These are phyloP conservation scores for Wallacemonas sp. DNA, from an alignment of 208 protist species.

Conservation along the genomic window DNA sequence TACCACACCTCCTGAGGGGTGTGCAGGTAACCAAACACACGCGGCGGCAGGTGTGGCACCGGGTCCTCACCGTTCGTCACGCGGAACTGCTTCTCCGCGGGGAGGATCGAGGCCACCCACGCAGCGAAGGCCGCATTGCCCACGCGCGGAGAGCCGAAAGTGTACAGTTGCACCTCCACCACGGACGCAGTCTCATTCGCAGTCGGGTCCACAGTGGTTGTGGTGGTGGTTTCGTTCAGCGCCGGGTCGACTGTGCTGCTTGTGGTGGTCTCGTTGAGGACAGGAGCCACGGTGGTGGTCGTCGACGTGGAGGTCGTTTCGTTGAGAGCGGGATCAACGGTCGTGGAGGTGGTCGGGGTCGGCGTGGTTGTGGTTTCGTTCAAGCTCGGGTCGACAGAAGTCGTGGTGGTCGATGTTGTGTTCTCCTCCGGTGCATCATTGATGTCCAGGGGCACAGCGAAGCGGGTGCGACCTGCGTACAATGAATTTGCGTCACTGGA, in stretches of 20 bases:
- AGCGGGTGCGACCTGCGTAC: no score
- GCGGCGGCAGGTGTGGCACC: conserved; percentile 58
- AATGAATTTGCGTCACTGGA: no score
- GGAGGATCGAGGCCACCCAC: conserved; percentile 36
- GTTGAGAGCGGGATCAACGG: not conserved
- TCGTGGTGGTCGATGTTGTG: not conserved
- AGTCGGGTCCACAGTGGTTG: not conserved
- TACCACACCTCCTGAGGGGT: conserved; percentile 61
- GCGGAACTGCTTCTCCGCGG: conserved; percentile 35
- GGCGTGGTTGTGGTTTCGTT: not conserved
- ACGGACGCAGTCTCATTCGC: not conserved
- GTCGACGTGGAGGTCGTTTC: no score
- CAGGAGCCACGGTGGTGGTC: no score
- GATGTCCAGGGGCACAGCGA: no score
- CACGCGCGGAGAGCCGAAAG: conserved; percentile 70
- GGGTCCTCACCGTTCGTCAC: conserved; percentile 54
- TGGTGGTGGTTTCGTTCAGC: no score
- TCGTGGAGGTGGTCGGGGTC: not conserved
- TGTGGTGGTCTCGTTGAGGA: no score
- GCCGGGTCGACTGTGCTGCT: no score
- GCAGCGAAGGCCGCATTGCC: conserved; percentile 54
- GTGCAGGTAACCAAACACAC: conserved; percentile 46
- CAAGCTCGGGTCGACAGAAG: not conserved
- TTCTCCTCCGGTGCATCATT: no score
- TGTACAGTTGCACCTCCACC: conserved; percentile 65